Base-by-base conservation (phyloP, 441 rosid species). In the Pelargonium myrrhifolium region DNA sequence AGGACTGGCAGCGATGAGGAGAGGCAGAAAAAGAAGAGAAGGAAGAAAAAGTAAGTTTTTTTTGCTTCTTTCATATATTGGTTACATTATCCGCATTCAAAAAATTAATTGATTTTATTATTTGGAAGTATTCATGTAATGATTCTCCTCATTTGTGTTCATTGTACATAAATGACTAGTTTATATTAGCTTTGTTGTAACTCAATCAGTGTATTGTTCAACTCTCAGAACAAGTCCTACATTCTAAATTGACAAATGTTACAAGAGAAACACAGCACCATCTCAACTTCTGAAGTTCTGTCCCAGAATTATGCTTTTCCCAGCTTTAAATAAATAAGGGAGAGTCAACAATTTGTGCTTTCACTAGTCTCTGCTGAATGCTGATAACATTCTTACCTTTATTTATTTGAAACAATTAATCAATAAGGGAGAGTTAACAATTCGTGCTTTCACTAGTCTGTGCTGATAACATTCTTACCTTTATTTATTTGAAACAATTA, bases 1-100 rank as follows among this genome's bases (percentile, higher is more conserved):
- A 81, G 78, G 82, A 82, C 77, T 14, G 88, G 87, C 63, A 87
- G 93, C 59, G 97, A 89, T 61, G 96, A 85, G 65, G 96, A 92
- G 79, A 83, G 84, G 80, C 89, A 82, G 78, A 85, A 78, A 78
- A 95, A 82, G 83, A 95, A 87, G 82, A 92, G 77, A 76, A 84
- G 89, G 81, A 88, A 86, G 83, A 87, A 86, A 77, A 90, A 87
- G 99, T 95, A 39, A 56, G 3, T 65, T 53, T 12, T 21, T n/a
- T 53, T 18, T 74, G 14, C 65, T 6, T 67, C 22, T 62, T 14
- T 21, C 71, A 24, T 59, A 49, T 68, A 18, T 71, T 64, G 28
- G 4, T 24, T 15, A 15, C 20, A 58, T 6, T 9, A 56, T 56
- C 9, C 3, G 63, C 11, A 15, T 15, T 6, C 28, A 59, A n/a